These are phyloP conservation scores for Phytophthora syringae DNA, from an alignment of 352 stramenopile genomes.

Conservation along the genomic window DNA sequence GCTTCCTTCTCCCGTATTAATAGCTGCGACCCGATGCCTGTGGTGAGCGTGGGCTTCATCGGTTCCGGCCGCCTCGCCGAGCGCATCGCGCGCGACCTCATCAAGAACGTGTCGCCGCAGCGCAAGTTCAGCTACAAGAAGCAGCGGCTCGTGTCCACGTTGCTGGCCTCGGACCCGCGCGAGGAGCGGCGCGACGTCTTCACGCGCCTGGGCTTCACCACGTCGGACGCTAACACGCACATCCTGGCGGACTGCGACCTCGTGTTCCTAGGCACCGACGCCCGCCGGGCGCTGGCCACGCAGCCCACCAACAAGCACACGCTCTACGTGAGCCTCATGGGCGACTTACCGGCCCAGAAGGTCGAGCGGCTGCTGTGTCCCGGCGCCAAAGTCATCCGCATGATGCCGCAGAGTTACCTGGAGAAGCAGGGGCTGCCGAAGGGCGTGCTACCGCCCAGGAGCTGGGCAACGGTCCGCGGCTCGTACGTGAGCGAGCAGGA, in stretches of 20 bases:
- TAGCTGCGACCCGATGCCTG: slow-evolving; percentile 19
- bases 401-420: slow-evolving; percentile 72
- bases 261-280: slow-evolving; percentile 71
- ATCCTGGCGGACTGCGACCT: slow-evolving; percentile 75
- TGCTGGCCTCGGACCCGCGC: slow-evolving; percentile 70
- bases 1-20: too few species aligned
- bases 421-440: slow-evolving; percentile 62
- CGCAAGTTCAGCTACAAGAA: slow-evolving; percentile 79
- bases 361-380: slow-evolving; percentile 65
- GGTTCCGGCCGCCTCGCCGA: slow-evolving; percentile 72
- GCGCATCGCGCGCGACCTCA: slow-evolving; percentile 60
- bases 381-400: slow-evolving; percentile 73
- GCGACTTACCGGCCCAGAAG: slow-evolving; percentile 59
- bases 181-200: slow-evolving; percentile 67
- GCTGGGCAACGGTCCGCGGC: slow-evolving; percentile 67
- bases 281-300: slow-evolving; percentile 48
- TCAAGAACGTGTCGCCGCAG: slow-evolving; percentile 67
- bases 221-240: slow-evolving; percentile 57
- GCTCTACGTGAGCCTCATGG: slow-evolving; percentile 79
- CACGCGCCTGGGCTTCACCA: slow-evolving; percentile 68
- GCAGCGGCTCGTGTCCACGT: slow-evolving; percentile 71
- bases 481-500: slow-evolving; percentile 59
- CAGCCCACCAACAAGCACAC: slow-evolving; percentile 44
- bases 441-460: slow-evolving; percentile 48
- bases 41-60: slow-evolving; percentile 78